These are phyloP conservation scores for Geotrichum candidum DNA, from an alignment of 1,139 yeast species.

Conservation along the genomic window DNA sequence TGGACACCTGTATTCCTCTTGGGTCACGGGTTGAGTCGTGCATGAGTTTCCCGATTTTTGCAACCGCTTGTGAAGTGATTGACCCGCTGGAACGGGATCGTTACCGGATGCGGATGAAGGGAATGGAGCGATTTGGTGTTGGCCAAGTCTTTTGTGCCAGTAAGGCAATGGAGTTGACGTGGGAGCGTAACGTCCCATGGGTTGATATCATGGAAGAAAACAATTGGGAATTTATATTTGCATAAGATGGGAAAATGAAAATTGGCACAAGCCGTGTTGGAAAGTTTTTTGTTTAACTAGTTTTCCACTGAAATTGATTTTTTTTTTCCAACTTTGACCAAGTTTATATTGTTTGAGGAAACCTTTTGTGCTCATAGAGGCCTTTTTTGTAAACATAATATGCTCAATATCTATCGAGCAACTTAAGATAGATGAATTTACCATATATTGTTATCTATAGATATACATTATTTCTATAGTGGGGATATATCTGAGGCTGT, in stretches of 20 bases:
- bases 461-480: no score
- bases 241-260: constrained; percentile 15
- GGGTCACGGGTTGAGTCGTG: constrained; percentile 48
- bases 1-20: constrained; percentile 40
- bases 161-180: constrained; percentile 45
- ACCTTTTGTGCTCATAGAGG: no score
- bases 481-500: no score
- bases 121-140: constrained; percentile 43
- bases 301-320: not conserved
- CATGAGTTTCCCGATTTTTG: constrained; percentile 47
- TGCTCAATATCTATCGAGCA: no score
- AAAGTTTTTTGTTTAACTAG: not conserved
- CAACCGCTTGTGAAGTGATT: constrained; percentile 50
- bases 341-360: no score
- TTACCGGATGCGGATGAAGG: constrained; percentile 38
- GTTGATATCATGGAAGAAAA: constrained; percentile 29
- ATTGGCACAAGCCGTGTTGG: not conserved
- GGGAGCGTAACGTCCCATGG: constrained; percentile 36
- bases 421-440: no score
- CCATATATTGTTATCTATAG: no score
- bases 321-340: not conserved
- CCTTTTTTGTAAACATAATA: no score
- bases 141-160: constrained; percentile 42
- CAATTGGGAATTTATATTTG: constrained; percentile 29
- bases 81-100: constrained; percentile 36